Evolutionary conservation across 1,284 basidiomycete genomes (phyloP).

Genomic region (Rhodotorula mucilaginosa): DNA sequence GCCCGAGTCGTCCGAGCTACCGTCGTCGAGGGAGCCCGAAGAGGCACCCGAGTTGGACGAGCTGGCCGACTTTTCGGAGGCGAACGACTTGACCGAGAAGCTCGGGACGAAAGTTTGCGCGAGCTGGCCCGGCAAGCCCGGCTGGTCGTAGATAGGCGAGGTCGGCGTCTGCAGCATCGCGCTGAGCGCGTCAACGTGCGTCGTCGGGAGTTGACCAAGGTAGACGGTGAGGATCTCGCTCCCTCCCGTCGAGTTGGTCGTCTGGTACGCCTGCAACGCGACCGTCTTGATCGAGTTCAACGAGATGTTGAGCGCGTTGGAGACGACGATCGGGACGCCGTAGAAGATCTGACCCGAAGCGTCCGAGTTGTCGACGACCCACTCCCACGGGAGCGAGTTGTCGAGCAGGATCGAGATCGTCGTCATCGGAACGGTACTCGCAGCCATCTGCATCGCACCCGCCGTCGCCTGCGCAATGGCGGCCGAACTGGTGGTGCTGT

Average conservation of each 20-base stretch:
- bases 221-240: slow-evolving; percentile 39
- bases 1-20: background rate
- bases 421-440: slow-evolving; percentile 20
- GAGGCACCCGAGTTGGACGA: slow-evolving; percentile 5
- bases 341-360: slow-evolving; percentile 42
- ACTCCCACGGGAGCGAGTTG: slow-evolving; percentile 39
- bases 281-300: slow-evolving; percentile 28
- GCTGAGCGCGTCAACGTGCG: slow-evolving; percentile 36
- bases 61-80: slow-evolving; percentile 9
- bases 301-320: slow-evolving; percentile 34
- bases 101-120: slow-evolving; percentile 36
- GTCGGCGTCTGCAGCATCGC: slow-evolving; percentile 36
- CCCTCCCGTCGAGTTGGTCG: slow-evolving; percentile 19
- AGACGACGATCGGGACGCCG: slow-evolving; percentile 40
- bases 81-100: slow-evolving; percentile 36
- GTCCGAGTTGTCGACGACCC: slow-evolving; percentile 42
- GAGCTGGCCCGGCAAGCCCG: slow-evolving; percentile 35
- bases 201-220: slow-evolving; percentile 34
- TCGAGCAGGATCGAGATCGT: slow-evolving; percentile 40
- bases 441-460: background rate
- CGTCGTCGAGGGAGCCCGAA: background rate
- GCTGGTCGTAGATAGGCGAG: slow-evolving; percentile 34
- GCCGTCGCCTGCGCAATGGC: slow-evolving; percentile 2
- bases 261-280: slow-evolving; percentile 41
- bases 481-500: background rate